Evolutionary conservation across 495 filamentous ascomycete species (phyloP).

Genomic region (Diplogelasinospora grovesii): DNA sequence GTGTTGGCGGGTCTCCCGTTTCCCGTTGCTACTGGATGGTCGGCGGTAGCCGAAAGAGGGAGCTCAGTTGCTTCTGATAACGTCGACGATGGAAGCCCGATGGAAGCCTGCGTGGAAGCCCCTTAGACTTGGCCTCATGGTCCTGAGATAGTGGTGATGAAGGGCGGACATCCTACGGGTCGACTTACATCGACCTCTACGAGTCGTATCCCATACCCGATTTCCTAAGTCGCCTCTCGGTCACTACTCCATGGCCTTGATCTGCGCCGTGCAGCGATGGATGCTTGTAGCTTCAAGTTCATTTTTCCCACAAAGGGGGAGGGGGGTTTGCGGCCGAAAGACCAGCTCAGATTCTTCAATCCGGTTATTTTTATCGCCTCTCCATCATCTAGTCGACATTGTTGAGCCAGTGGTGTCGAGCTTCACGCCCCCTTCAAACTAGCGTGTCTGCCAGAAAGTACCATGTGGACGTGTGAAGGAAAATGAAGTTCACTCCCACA

Average conservation of each 20-base stretch:
- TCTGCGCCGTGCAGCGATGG: too few species aligned
- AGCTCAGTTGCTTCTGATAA: constrained; percentile 1
- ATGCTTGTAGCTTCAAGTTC: too few species aligned
- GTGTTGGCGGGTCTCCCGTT: not conserved
- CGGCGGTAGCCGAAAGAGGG: not conserved
- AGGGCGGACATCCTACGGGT: not conserved
- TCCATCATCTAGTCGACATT: not conserved
- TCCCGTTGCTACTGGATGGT: not conserved
- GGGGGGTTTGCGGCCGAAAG: not conserved
- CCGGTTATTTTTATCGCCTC: constrained; percentile 11
- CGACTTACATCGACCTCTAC: not conserved
- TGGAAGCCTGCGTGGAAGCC: constrained; percentile 21
- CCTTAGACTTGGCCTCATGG: constrained; percentile 4
- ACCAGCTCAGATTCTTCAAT: not conserved
- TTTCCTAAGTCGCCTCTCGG: too few species aligned
- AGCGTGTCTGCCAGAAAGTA: not conserved
- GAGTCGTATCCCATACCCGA: too few species aligned
- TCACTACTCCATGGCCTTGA: too few species aligned
- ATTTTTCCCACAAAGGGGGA: too few species aligned
- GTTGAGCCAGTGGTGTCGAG: too few species aligned
- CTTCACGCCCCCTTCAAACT: too few species aligned
- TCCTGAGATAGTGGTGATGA: not conserved
- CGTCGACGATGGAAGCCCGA: constrained; percentile 10
- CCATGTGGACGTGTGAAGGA: not conserved
- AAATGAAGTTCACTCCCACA: constrained; percentile 20